Evolutionary conservation across 805 yeast genomes (phyloP), one percentile per base, ranked within the genome.

Genomic region (Ascoidea tarda): DNA sequence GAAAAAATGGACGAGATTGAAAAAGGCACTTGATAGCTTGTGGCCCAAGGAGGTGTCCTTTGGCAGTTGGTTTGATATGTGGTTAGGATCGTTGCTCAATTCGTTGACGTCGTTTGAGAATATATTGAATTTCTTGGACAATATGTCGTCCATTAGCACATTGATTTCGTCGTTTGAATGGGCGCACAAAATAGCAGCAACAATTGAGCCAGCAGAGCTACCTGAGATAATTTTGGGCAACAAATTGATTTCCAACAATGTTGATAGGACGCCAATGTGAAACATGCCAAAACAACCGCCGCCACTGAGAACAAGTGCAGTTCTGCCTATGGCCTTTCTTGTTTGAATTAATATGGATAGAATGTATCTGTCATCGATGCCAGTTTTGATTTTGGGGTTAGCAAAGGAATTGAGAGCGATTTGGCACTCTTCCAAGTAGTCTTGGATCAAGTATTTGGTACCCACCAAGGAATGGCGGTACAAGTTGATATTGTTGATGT

Each of bases 221-320:
- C 99, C 99, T 49, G 96, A 85, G 14, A 93, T 79, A 45, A 93
- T 86, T 50, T 85, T 76, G 0, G 99, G 99, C 31, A 91, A 69
- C 28, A 89, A 69, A 52, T 84, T 81, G 51, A 77, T 75, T 59
- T 87, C 93, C 46, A 84, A 68, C 33, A 93, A 72, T 1, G 93
- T 85, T 5, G 87, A 80, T 49, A 91, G 69, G 0, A 93, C 96
- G 1, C 99, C 99, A 54, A 89, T 85, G 59, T 91, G 98, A 56
- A 90, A 81, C 50, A 91, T 68, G 0, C 98, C 99, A 69, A 91
- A 86, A 5, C 96, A 86, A 1, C 96, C 89, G 1, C 99, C 99
- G 1, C 99, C 99, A 49, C 95, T 84, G 52, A 93, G 74, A n/a
- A 95, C 88, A 32, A 93, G 70, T 0, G 98, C 99, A 0, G 98